Evolutionary conservation across 2,329 filamentous ascomycete species (phyloP).

Genomic region (Sporothrix pallida): DNA sequence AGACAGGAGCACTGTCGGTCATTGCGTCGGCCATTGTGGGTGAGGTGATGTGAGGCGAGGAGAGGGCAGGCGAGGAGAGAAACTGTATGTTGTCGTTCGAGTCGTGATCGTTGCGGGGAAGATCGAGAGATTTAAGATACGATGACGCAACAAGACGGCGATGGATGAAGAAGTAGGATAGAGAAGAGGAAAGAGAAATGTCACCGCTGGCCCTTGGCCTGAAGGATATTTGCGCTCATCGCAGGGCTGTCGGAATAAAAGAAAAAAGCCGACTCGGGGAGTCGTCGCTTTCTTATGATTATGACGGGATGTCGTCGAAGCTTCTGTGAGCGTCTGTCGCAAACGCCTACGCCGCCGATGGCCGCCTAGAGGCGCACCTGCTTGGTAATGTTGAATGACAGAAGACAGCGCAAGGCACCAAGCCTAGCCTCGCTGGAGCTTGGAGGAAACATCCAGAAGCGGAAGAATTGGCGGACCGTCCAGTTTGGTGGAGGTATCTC

Average conservation of each 20-base stretch:
- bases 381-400: constrained; percentile 34
- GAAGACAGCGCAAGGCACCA: background rate
- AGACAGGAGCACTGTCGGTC: background rate
- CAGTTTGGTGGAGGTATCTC: background rate
- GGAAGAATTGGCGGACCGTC: constrained; percentile 18
- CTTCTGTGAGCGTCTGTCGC: constrained; percentile 24
- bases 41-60: background rate
- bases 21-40: constrained; percentile 6
- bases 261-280: background rate
- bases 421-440: background rate
- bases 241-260: background rate
- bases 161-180: background rate
- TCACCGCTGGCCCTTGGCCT: background rate
- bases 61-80: too few species aligned
- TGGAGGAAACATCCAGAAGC: constrained; percentile 32
- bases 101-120: background rate
- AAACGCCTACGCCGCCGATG: background rate
- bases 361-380: constrained; percentile 4
- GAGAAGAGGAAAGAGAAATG: background rate
- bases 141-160: background rate
- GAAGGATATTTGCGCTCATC: background rate
- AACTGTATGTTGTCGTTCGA: background rate
- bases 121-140: background rate
- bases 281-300: constrained; percentile 7
- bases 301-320: constrained; percentile 29